Base-by-base conservation (phyloP, 2,329 filamentous ascomycete species). In the Fusarium verticillioides region DNA sequence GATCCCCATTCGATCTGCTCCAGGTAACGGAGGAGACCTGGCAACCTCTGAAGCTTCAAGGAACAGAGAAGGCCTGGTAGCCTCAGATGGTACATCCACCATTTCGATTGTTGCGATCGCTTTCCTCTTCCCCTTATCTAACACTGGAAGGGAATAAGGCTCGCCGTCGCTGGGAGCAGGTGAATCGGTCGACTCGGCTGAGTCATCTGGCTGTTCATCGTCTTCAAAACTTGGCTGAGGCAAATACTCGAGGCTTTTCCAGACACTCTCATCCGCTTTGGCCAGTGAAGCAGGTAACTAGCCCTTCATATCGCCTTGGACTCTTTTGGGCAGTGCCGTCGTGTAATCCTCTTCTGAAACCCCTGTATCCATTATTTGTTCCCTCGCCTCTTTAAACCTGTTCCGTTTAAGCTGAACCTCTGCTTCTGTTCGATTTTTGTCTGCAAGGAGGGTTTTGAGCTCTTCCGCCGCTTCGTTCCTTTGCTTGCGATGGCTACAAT, bases 311-410 rank as follows among this genome's bases (percentile, higher is more conserved):
- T 36, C 21, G n/a, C 36, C n/a, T 26, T 26, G 12, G 9, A 9
- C 13, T 19, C 4, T 19, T n/a, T 19, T 23, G 16, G n/a, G 49
- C 18, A 15, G n/a, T 8, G n/a, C 10, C n/a, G 7, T 16, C 32
- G 2, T 21, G 32, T 8, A 8, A 10, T 15, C 16, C 16, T 32
- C 11, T 26, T 15, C 4, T 3, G 49, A 11, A 13, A 7, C 1
- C n/a, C 32, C 12, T 5, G n/a, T 52, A 15, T 52, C 9, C 18
- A 36, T 8, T 8, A 7, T 19, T 15, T 36, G 15, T 11, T 26
- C 12, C 12, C 4, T 36, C 12, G 21, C 3, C n/a, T 52, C 9
- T 5, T 26, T 1, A 2, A 52, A 8, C 3, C 18, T 52, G 0
- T 9, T 23, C 6, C 5, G 10, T 16, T 21, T 19, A 9, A 9